Evolutionary conservation across 306 rosid species (phyloP), one percentile per base, ranked within the genome.

Genomic region (Arachis hypogaea): DNA sequence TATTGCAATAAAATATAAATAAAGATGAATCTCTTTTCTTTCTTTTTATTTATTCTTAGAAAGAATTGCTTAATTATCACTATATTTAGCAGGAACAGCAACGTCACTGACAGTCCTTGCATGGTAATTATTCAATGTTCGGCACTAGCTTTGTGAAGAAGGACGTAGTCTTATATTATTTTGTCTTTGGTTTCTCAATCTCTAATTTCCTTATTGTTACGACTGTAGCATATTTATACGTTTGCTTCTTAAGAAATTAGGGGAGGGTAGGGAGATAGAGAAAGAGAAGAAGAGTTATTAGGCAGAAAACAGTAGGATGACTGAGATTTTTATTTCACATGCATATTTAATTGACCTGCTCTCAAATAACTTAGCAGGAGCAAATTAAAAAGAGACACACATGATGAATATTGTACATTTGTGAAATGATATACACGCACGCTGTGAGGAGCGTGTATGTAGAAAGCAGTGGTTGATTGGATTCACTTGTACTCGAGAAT

Each of bases 401-500:
- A 56, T 18, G 9, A 45, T n/a, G 43, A 42, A 36, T 2, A 71
- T 66, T 41, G 56, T 38, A 65, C 68, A 46, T 71, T 46, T 73
- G 16, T 22, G 36, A 40, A 55, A 51, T 66, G 58, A 58, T 66
- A 33, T 71, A 58, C 4, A 63, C 75, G 66, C 60, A 71, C 1
- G 28, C 28, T 22, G 28, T 0, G 28, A 22, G 28, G 1, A 22
- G 28, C 28, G 28, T 22, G 28, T 22, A 22, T 22, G 28, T 33
- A 2, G 38, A 2, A 33, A 33, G 38, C 38, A 33, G 38, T 33
- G 38, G 38, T 33, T 33, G 38, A 33, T 33, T 33, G 38, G 38
- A 33, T 82, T 93, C 91, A 94, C 88, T 94, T 94, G 88, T 94
- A 92, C 64, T 94, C 97, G 68, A 94, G 85, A 29, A 94, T 94